These are phyloP conservation scores for Apocynum venetum DNA, from an alignment of 257 asterid species.

Conservation along the genomic window DNA sequence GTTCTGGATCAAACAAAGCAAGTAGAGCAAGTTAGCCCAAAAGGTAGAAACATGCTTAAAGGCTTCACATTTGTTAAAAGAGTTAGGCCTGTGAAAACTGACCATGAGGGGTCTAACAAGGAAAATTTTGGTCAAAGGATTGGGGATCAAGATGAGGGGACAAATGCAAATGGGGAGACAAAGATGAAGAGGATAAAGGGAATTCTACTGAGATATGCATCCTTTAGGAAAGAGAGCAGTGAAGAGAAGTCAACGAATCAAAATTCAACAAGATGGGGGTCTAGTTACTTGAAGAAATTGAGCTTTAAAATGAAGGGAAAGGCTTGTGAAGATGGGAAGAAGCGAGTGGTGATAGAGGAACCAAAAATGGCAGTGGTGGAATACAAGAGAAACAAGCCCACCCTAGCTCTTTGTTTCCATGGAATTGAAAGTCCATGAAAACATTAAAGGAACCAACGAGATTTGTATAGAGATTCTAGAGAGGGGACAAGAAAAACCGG, in stretches of 20 bases:
- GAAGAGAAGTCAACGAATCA: slow-evolving; percentile 28
- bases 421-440: slow-evolving; percentile 36
- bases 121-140: neutral
- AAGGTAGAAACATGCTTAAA: slow-evolving; percentile 1
- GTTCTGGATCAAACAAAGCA: slow-evolving; percentile 44
- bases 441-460: neutral
- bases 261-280: slow-evolving; percentile 22
- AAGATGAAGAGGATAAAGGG: slow-evolving; percentile 47
- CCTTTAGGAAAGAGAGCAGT: slow-evolving; percentile 37
- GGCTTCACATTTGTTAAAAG: slow-evolving; percentile 1
- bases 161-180: slow-evolving; percentile 16
- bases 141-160: slow-evolving; percentile 15
- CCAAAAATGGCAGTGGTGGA: slow-evolving; percentile 33
- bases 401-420: slow-evolving; percentile 42
- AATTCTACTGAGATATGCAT: slow-evolving; percentile 41
- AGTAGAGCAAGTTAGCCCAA: slow-evolving; percentile 20
- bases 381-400: slow-evolving; percentile 30
- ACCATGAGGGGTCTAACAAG: slow-evolving; percentile 3
- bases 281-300: slow-evolving; percentile 34
- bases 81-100: slow-evolving; percentile 12
- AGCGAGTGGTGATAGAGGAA: slow-evolving; percentile 21
- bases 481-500: no score
- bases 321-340: slow-evolving; percentile 22
- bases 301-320: slow-evolving; percentile 50
- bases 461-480: neutral